A percentile compares a stretch with the other conserved stretches of the same genome.
These are phyloP conservation scores for Phytopythium vexans DNA, from an alignment of 352 stramenopile genomes.

Conservation along the genomic window DNA sequence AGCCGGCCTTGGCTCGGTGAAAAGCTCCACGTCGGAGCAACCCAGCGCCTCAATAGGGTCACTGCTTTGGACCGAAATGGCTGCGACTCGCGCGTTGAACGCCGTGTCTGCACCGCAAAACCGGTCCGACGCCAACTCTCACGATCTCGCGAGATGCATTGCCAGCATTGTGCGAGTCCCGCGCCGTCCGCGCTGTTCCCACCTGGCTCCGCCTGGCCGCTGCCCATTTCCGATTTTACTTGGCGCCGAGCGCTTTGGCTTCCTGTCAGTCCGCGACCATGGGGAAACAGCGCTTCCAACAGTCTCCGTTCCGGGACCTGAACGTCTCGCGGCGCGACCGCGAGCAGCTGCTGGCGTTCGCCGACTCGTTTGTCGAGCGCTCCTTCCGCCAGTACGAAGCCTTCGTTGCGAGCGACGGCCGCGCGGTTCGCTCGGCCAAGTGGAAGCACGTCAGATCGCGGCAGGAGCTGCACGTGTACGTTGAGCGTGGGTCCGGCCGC, in stretches of 20 bases:
- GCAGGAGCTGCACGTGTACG: conserved; percentile 4
- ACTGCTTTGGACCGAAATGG: too few species aligned
- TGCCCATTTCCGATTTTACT: conserved; percentile 1
- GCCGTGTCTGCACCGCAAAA: too few species aligned
- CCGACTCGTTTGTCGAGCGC: conserved; percentile 7
- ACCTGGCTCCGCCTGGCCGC: too few species aligned
- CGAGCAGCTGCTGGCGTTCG: conserved; percentile 1
- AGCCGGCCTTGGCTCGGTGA: too few species aligned
- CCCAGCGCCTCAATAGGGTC: too few species aligned
- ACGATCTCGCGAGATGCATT: too few species aligned
- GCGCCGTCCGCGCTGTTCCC: too few species aligned
- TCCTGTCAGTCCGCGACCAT: background rate
- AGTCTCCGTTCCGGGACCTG: background rate
- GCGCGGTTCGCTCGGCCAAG: background rate
- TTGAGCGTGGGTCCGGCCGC: conserved; percentile 1
- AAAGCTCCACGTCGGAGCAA: too few species aligned
- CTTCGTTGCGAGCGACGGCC: conserved; percentile 1
- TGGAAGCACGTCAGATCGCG: conserved; percentile 8
- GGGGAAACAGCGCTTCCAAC: conserved; percentile 3
- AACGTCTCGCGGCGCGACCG: conserved; percentile 3
- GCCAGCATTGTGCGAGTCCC: too few species aligned
- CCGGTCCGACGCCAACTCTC: too few species aligned
- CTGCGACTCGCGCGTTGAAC: too few species aligned
- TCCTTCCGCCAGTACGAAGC: conserved; percentile 6
- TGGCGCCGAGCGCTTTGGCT: background rate